Evolutionary conservation across 1,284 basidiomycete species (phyloP), one percentile per base, ranked within the genome.

Genomic region (Laetiporus sulphureus): DNA sequence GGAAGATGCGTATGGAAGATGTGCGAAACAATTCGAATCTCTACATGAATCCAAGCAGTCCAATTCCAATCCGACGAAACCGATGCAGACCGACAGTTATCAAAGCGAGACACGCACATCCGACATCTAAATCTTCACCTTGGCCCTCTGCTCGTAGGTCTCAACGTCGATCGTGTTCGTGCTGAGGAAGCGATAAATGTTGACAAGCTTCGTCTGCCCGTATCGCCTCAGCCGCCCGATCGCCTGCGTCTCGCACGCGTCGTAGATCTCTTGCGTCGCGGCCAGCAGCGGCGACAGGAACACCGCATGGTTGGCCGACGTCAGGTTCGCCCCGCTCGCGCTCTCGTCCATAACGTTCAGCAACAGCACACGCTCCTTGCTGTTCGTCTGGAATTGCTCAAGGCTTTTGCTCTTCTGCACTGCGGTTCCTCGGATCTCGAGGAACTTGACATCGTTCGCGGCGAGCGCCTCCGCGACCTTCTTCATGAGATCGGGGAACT

Each of bases 311-410:
- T 94, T 97, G 12, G 94, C 94, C 15, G 79, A 83, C 1, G 93
- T 97, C 55, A 97, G 65, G 60, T 97, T 97, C 50, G 90, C 83
- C 37, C 93, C 93, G 38, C 91, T 91, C 2, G 93, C 92, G 46
- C 86, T 91, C 59, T 95, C 91, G 62, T 95, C 91, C 74, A 89
- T 92, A 48, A 95, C 86, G 54, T 91, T 91, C 46, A 97, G 69
- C 41, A 97, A 70, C 24, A 97, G 70, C 2, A 96, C 91, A 6
- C 90, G 82, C 50, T 83, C 79, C 41, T 73, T 67, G 50, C 80
- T 76, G 29, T 79, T 69, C 44, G 84, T 76, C 65, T 96, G 91
- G 75, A 95, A 93, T 51, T 73, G 73, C 55, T 90, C 83, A 29
- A 95, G 67, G 38, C 78, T 83, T 56, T 87, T 88, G 57, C 86